Conservation (phyloP, 2,329 filamentous ascomycete species). For the Aspergillus sp. region DNA sequence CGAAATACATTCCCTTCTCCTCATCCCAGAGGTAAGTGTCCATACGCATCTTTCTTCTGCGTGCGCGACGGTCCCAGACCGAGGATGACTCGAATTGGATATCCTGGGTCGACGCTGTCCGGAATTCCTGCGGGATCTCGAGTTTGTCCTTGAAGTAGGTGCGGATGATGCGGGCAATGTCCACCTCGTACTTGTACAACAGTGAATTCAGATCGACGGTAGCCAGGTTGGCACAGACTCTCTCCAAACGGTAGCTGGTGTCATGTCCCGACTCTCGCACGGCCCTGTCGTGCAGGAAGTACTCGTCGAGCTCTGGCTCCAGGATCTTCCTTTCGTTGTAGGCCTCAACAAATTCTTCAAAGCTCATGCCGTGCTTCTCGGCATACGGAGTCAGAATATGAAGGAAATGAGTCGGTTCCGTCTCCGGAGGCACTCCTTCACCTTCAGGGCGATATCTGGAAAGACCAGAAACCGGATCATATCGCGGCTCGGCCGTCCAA, state of each 20-base stretch:
- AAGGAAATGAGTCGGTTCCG: conserved; percentile 81
- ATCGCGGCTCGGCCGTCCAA: conserved; percentile 77
- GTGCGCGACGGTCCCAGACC: conserved; percentile 85
- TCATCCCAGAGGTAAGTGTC: conserved; percentile 95
- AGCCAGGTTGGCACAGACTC: conserved; percentile 81
- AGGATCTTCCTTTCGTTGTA: conserved; percentile 78
- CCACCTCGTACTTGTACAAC: conserved; percentile 94
- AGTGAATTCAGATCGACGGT: conserved; percentile 94
- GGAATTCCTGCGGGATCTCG: conserved; percentile 80
- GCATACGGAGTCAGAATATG: conserved; percentile 81
- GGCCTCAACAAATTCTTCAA: conserved; percentile 80
- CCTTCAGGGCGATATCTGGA: conserved; percentile 85
- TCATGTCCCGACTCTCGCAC: conserved; percentile 97
- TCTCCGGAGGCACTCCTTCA: conserved; percentile 85
- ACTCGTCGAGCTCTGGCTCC: conserved; percentile 89
- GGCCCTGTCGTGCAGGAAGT: conserved; percentile 93
- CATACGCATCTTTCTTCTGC: conserved; percentile 78
- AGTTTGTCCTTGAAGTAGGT: conserved; percentile 81
- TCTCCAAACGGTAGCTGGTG: conserved; percentile 90
- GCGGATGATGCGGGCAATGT: conserved; percentile 85
- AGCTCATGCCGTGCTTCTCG: conserved; percentile 78
- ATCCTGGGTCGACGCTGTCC: conserved; percentile 64
- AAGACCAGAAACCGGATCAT: conserved; percentile 75
- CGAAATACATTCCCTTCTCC: conserved; percentile 92
- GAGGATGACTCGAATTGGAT: conserved; percentile 79